Conservation (phyloP, 352 stramenopile genomes). For the Poterioochromonas sp. region DNA sequence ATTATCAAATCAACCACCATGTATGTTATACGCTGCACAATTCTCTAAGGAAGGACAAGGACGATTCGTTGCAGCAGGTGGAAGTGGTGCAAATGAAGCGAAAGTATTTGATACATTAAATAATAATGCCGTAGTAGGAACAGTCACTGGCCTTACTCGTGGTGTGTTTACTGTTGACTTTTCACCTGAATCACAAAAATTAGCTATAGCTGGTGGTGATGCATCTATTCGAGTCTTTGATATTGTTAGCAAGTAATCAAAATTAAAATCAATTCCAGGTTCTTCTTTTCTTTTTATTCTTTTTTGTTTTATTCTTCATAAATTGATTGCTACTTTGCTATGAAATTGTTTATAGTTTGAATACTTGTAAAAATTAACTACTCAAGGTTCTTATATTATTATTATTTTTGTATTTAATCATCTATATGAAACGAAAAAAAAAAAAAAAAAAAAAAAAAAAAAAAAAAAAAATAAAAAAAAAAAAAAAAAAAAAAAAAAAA, state of each 20-base stretch:
- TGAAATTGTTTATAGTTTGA: no score
- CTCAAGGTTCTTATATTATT: no score
- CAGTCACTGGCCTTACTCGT: conserved; percentile 62
- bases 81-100: conserved; percentile 73
- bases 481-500: no score
- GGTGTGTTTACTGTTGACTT: conserved; percentile 75
- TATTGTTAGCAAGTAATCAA: conserved; percentile 59
- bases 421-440: no score
- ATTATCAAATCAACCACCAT: conserved; percentile 44
- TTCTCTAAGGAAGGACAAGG: conserved; percentile 61
- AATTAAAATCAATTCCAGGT: no score
- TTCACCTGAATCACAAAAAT: conserved; percentile 58
- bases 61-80: conserved; percentile 66
- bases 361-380: no score
- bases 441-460: no score
- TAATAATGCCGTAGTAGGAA: conserved; percentile 65
- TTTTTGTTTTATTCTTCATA: no score
- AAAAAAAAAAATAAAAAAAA: no score
- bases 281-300: no score
- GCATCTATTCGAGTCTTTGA: conserved; percentile 75
- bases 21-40: conserved; percentile 73
- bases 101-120: conserved; percentile 71
- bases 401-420: no score
- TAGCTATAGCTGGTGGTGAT: conserved; percentile 69
- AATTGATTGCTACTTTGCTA: no score